Conservation (phyloP, 345 rosid genomes). For the Brassica incana region DNA sequence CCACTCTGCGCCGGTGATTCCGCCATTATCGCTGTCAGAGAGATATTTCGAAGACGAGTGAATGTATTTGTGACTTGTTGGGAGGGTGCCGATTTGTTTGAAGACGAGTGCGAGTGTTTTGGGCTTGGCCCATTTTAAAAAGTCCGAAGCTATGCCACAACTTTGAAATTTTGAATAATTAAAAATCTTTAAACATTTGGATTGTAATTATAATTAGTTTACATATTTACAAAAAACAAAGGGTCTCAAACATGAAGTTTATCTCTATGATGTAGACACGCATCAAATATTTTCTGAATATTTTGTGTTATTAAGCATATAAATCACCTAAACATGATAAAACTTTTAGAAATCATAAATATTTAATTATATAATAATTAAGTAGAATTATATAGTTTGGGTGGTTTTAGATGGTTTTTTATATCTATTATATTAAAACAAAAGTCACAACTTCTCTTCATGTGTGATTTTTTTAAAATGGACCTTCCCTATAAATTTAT, state of each 20-base stretch:
- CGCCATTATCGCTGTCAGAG: conserved; percentile 51
- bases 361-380: not conserved
- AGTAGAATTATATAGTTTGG: not conserved
- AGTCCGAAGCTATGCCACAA: not conserved
- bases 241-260: too few relatives aligned
- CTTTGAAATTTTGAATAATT: not conserved
- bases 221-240: not conserved
- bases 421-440: too few relatives aligned
- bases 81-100: not conserved
- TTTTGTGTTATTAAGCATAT: not conserved
- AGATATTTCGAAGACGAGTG: not conserved
- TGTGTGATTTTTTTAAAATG: too few relatives aligned
- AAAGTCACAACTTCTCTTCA: too few relatives aligned
- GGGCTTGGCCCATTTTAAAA: not conserved
- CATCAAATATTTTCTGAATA: too few relatives aligned
- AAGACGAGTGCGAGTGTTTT: not conserved
- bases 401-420: not conserved
- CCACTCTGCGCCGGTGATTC: conserved; percentile 43
- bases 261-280: too few relatives aligned
- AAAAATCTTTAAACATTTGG: not conserved
- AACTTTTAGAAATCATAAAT: not conserved
- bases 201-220: not conserved
- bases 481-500: too few relatives aligned
- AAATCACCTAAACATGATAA: not conserved
- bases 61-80: not conserved